Evolutionary conservation across 1,284 basidiomycete genomes (phyloP).

Genomic region (Garcileccinum viscosum): DNA sequence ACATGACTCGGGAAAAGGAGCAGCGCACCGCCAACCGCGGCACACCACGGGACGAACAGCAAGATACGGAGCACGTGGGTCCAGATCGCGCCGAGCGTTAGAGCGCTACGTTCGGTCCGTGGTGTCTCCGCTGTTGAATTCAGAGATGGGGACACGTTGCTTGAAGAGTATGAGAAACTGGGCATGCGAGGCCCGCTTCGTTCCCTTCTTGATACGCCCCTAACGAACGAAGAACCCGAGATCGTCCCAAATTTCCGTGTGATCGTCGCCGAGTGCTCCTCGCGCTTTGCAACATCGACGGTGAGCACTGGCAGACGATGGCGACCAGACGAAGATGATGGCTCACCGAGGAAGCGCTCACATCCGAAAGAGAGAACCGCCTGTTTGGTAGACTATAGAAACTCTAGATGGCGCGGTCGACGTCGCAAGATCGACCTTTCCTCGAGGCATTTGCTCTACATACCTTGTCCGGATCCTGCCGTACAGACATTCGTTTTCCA

Average conservation of each 20-base stretch:
- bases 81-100: not conserved
- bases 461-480: constrained; percentile 33
- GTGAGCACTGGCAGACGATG: constrained; percentile 7
- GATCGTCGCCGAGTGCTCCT: constrained; percentile 6
- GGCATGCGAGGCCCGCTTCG: constrained; percentile 21
- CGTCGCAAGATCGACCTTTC: not conserved
- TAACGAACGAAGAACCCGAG: constrained; percentile 26
- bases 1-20: constrained; percentile 47
- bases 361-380: constrained; percentile 37
- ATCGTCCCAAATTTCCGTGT: constrained; percentile 35
- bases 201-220: constrained; percentile 11
- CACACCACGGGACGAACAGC: constrained; percentile 56
- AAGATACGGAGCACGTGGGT: constrained; percentile 26
- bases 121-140: not conserved
- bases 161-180: constrained; percentile 12
- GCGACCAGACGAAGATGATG: not conserved
- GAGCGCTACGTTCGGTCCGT: not conserved
- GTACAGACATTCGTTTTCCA: constrained; percentile 37
- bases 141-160: not conserved
- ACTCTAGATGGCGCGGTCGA: constrained; percentile 11
- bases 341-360: constrained; percentile 19
- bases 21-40: constrained; percentile 50
- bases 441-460: constrained; percentile 9
- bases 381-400: constrained; percentile 39
- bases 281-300: not conserved